Evolutionary conservation across 495 filamentous ascomycete genomes (phyloP).

Genomic region (Aspergillus egyptiacus): DNA sequence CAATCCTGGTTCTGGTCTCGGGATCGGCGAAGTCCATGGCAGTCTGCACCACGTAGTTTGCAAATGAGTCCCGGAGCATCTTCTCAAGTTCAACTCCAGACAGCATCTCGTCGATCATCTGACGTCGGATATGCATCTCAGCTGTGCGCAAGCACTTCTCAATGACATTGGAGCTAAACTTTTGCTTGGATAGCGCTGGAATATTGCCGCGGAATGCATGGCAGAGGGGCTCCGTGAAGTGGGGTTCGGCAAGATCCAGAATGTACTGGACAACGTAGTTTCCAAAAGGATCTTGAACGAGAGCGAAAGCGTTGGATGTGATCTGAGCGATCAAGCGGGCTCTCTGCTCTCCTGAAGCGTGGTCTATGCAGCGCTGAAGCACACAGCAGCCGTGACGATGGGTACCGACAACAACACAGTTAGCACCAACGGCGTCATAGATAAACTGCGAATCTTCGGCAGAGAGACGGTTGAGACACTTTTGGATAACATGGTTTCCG

Average conservation of each 20-base stretch:
- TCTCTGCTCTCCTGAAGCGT: constrained; percentile 86
- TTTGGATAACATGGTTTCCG: constrained; percentile 98
- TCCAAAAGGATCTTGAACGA: constrained; percentile 95
- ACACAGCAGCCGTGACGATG: constrained; percentile 98
- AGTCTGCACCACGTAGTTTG: constrained; percentile 97
- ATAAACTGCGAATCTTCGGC: constrained; percentile 86
- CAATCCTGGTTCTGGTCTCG: constrained; percentile 61
- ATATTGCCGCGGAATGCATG: constrained; percentile 69
- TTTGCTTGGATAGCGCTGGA: constrained; percentile 78
- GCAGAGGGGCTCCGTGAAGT: constrained; percentile 81
- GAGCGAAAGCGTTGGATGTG: constrained; percentile 68
- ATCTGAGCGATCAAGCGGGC: constrained; percentile 78
- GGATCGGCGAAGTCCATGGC: constrained; percentile 79
- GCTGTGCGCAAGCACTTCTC: constrained; percentile 93
- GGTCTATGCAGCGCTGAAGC: constrained; percentile 94
- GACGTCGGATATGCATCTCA: constrained; percentile 58
- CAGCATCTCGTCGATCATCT: constrained; percentile 80
- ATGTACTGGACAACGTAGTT: constrained; percentile 99
- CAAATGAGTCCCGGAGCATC: constrained; percentile 83
- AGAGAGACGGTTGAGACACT: constrained; percentile 89
- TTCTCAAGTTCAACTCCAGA: constrained; percentile 69
- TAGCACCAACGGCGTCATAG: constrained; percentile 80
- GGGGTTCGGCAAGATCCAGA: constrained; percentile 76
- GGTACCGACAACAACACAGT: constrained; percentile 88
- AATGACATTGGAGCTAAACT: constrained; percentile 98